Conservation (phyloP, 2,329 filamentous ascomycete genomes). For the Cryphonectria parasitica region DNA sequence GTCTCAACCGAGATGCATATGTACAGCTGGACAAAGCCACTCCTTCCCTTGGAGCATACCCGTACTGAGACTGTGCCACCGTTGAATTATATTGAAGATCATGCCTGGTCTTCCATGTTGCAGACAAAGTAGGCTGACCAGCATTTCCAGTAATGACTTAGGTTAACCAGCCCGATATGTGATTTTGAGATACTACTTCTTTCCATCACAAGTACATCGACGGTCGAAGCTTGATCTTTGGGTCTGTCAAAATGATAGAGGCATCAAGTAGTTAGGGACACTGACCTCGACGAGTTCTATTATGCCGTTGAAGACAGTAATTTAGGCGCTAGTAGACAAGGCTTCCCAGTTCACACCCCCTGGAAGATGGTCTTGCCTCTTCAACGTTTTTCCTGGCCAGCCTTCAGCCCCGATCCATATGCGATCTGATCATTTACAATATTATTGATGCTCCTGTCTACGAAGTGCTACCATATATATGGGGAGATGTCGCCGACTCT, state of each 20-base stretch:
- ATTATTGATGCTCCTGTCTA: neutral
- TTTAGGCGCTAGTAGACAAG: neutral
- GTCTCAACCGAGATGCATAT: neutral
- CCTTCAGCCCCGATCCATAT: neutral
- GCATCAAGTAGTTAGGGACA: too few species aligned
- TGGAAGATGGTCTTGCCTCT: neutral
- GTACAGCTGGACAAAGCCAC: neutral
- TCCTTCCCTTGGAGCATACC: too few species aligned
- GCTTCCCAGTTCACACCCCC: neutral
- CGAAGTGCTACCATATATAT: neutral
- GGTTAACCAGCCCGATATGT: too few species aligned
- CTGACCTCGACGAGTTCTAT: neutral
- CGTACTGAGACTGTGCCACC: too few species aligned
- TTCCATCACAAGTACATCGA: too few species aligned
- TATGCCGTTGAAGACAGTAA: neutral
- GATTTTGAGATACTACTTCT: too few species aligned
- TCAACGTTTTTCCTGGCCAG: neutral
- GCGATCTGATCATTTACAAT: neutral
- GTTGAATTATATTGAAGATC: too few species aligned
- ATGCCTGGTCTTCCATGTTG: too few species aligned
- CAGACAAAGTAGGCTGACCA: too few species aligned
- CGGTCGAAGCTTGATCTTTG: too few species aligned
- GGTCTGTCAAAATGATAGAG: too few species aligned
- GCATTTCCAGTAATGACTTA: too few species aligned
- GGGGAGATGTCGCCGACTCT: neutral